Evolutionary conservation across 495 filamentous ascomycete species (phyloP), one percentile per base, ranked within the genome.

Genomic region (Penicilliopsis zonata): DNA sequence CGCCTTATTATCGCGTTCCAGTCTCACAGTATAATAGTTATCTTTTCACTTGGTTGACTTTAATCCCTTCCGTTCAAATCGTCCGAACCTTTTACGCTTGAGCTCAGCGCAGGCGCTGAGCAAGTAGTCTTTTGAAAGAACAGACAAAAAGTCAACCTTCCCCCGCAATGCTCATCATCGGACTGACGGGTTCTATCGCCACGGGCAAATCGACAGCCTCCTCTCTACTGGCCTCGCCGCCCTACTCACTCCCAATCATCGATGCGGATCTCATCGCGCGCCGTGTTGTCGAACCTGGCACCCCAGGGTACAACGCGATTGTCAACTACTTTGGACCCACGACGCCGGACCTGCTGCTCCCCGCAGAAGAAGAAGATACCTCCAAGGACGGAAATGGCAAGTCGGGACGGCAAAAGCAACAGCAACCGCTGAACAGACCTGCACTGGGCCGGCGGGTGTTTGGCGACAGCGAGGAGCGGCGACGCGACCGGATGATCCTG

Each of bases 161-260:
- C 21, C 7, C 24, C 28, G 48, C 40, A 34, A 98, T 98, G 92
- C 74, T 98, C 33, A 72, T 98, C 45, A 83, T 98, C 49, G 90
- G 90, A 42, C 78, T 98, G 17, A 98, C 90, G 21, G 90, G 90
- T 60, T 94, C 86, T 37, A 94, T 98, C 53, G 88, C 90, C 21
- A 96, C 92, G 3, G 90, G 92, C 52, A 98, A 98, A 74, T 92
- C 86, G 20, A 98, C 92, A 41, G 88, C 93, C 41, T 94, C 90
- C 23, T 50, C 63, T 35, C 62, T 94, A 44, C 85, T 98, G 53
- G 70, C 76, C 34, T 59, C 68, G 0, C 68, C 83, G 0, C 87
- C 86, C 8, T 78, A 95, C 67, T 72, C 70, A 44, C 74, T 96
- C 50, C 88, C 90, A 50, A 72, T 96, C 49, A 82, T 98, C 67